These are phyloP conservation scores for Blastomyces gilchristii DNA, from an alignment of 2,329 filamentous ascomycete genomes.

Conservation along the genomic window DNA sequence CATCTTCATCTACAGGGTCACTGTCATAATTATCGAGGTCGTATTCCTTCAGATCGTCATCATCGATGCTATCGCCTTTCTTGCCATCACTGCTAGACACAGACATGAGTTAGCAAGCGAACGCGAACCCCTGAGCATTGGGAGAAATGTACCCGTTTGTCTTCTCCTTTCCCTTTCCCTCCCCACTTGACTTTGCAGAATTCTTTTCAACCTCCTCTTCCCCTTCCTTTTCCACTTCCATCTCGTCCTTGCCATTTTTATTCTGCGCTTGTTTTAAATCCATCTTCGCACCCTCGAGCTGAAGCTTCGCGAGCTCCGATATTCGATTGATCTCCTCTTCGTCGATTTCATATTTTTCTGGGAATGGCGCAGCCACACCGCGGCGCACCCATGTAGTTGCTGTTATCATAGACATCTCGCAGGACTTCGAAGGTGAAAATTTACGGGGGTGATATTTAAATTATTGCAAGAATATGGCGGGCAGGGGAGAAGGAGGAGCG, in stretches of 20 bases:
- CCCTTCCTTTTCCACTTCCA: slow-evolving; percentile 23
- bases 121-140: not conserved
- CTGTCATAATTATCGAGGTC: slow-evolving; percentile 94
- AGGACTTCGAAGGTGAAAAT: not conserved
- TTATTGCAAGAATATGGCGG: not conserved
- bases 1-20: slow-evolving; percentile 56
- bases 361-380: slow-evolving; percentile 65
- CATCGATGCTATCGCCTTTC: slow-evolving; percentile 42
- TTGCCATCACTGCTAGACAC: not conserved
- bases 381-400: slow-evolving; percentile 66
- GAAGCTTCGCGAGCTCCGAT: slow-evolving; percentile 61
- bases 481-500: not conserved
- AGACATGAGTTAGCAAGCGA: not conserved
- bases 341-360: slow-evolving; percentile 63
- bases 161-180: slow-evolving; percentile 17
- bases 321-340: slow-evolving; percentile 68
- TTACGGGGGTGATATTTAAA: not conserved
- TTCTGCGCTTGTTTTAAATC: slow-evolving; percentile 65
- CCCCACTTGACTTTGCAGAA: slow-evolving; percentile 19
- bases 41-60: slow-evolving; percentile 91
- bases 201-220: slow-evolving; percentile 18
- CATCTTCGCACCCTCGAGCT: slow-evolving; percentile 85
- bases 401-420: slow-evolving; percentile 58
- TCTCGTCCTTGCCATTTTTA: slow-evolving; percentile 32
- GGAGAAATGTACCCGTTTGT: slow-evolving; percentile 14